A percentile compares a stretch with the other conserved stretches of the same genome.
Conservation (phyloP, 352 stramenopile genomes). For the Phytopythium delawarense region DNA sequence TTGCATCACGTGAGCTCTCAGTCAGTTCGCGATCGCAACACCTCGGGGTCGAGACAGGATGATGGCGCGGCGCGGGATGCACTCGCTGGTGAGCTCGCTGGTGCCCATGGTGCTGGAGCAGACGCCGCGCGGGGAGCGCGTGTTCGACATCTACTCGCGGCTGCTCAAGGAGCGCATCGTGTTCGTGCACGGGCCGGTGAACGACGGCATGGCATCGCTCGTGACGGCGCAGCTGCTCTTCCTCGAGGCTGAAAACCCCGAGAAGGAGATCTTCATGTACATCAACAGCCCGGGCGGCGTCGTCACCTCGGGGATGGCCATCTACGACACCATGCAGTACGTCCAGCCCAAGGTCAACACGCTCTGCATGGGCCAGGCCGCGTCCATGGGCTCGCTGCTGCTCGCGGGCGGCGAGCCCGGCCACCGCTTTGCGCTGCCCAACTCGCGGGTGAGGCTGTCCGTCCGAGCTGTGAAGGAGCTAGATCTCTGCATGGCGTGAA, state of each 20-base stretch:
- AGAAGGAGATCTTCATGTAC: conserved; percentile 99
- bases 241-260: conserved; percentile 94
- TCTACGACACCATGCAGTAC: conserved; percentile 99
- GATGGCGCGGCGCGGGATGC: conserved; percentile 34
- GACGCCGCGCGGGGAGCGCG: conserved; percentile 89
- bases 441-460: conserved; percentile 74
- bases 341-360: conserved; percentile 97
- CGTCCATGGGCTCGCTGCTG: conserved; percentile 96
- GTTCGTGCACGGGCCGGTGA: conserved; percentile 94
- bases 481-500: neutral
- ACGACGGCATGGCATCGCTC: conserved; percentile 81
- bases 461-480: neutral
- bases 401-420: conserved; percentile 90
- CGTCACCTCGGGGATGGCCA: conserved; percentile 96
- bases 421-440: conserved; percentile 90
- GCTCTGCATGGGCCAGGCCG: conserved; percentile 96
- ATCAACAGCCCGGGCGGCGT: conserved; percentile 98
- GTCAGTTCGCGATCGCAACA: neutral
- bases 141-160: conserved; percentile 98
- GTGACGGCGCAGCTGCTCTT: conserved; percentile 91
- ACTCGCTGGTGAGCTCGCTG: conserved; percentile 60
- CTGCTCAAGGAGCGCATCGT: conserved; percentile 98
- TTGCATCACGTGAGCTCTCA: neutral
- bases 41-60: neutral
- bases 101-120: conserved; percentile 95